These are phyloP conservation scores for Knoxia roxburghii DNA, from an alignment of 257 asterid genomes.

Conservation along the genomic window DNA sequence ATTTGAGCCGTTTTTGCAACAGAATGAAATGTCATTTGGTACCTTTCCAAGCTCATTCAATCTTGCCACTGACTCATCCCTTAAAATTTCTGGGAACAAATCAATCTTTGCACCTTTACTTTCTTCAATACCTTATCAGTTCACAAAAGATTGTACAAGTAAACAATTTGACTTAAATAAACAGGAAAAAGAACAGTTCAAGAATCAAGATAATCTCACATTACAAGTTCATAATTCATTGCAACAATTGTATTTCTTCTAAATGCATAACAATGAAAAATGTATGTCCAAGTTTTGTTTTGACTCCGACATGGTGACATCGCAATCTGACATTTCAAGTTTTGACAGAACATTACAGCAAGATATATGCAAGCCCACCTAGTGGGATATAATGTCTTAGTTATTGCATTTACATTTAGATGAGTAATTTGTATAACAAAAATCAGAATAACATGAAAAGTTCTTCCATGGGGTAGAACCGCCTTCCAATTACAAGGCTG, in stretches of 20 bases:
- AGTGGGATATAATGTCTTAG: too few relatives aligned
- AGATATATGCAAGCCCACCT: too few relatives aligned
- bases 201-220: background rate
- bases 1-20: background rate
- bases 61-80: conserved; percentile 77
- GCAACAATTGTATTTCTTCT: too few relatives aligned
- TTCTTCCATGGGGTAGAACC: background rate
- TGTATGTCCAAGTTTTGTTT: too few relatives aligned
- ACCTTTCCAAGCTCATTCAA: conserved; percentile 87
- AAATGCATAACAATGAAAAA: too few relatives aligned
- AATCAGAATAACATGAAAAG: background rate
- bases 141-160: conserved; percentile 7
- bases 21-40: conserved; percentile 12
- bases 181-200: conserved; percentile 2
- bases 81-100: conserved; percentile 53
- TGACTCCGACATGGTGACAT: too few relatives aligned
- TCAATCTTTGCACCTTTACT: conserved; percentile 25
- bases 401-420: too few relatives aligned
- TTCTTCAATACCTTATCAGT: conserved; percentile 33
- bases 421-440: background rate
- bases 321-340: too few relatives aligned
- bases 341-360: too few relatives aligned
- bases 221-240: background rate
- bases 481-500: background rate
- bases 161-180: background rate